Percentiles rank a stretch among this genome's conserved stretches.
Conservation (phyloP, 139 green algal genomes). For the Chlorella sp. region DNA sequence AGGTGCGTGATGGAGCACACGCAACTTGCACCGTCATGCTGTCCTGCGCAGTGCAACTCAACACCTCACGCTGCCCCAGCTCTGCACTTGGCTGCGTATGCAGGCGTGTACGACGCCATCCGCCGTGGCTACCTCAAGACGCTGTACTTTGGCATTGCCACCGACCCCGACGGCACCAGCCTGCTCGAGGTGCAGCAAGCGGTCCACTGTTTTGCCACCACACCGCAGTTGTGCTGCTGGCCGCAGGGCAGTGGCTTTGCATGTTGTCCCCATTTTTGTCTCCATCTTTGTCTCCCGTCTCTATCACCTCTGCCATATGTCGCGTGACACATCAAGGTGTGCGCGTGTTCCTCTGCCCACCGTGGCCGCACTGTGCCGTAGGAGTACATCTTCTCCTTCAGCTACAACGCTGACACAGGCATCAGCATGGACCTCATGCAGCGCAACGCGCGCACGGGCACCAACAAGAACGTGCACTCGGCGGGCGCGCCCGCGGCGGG, state of each 20-base stretch:
- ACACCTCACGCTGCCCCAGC: neutral
- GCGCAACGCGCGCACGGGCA: neutral
- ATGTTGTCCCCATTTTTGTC: neutral
- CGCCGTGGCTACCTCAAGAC: conserved; percentile 61
- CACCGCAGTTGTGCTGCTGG: too few relatives aligned
- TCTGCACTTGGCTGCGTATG: conserved; percentile 5
- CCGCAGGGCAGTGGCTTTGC: too few relatives aligned
- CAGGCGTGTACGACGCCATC: conserved; percentile 64
- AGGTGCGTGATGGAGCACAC: too few relatives aligned
- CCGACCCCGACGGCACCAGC: conserved; percentile 46
- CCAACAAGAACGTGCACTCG: neutral
- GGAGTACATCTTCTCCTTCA: conserved; percentile 78
- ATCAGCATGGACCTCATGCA: conserved; percentile 35
- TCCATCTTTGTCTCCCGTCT: neutral
- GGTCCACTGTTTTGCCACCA: too few relatives aligned
- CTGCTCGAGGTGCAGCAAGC: conserved; percentile 76
- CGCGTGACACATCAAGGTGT: neutral
- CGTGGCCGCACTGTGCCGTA: too few relatives aligned
- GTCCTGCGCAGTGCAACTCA: neutral
- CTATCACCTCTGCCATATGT: neutral
- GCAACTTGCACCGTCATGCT: too few relatives aligned
- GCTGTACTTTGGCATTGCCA: conserved; percentile 68
- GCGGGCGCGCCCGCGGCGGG: too few relatives aligned
- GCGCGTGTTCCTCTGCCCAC: neutral
- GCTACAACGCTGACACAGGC: conserved; percentile 40